These are phyloP conservation scores for Cyberlindnera xylosilytica DNA, from an alignment of 805 yeast genomes.

Conservation along the genomic window DNA sequence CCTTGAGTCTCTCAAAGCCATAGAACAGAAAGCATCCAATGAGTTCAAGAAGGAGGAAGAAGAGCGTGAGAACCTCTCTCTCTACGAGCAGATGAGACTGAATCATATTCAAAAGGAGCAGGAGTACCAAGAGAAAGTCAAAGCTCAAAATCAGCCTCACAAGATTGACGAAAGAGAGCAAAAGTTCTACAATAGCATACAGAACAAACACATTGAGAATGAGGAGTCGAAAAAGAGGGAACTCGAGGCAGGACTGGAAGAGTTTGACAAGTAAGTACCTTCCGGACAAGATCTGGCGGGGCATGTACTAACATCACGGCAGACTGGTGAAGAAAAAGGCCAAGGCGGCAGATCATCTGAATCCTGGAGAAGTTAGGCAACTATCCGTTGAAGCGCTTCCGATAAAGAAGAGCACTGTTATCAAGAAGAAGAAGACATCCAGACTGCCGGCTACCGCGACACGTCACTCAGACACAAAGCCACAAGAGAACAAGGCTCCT, in stretches of 20 bases:
- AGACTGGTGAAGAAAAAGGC: not conserved
- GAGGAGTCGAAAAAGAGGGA: slow-evolving; percentile 19
- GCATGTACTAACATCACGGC: not conserved
- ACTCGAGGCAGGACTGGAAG: slow-evolving; percentile 18
- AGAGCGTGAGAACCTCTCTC: slow-evolving; percentile 21
- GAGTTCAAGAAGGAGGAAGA: slow-evolving; percentile 22
- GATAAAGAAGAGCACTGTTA: not conserved
- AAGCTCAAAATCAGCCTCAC: slow-evolving; percentile 20
- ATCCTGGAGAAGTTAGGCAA: too few relatives aligned
- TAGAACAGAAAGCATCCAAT: slow-evolving; percentile 19
- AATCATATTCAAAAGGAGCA: slow-evolving; percentile 25
- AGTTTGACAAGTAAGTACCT: slow-evolving; percentile 23
- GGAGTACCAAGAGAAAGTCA: slow-evolving; percentile 24
- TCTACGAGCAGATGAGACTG: slow-evolving; percentile 28
- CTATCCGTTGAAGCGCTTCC: not conserved
- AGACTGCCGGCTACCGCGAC: too few relatives aligned
- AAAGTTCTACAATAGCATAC: slow-evolving; percentile 18
- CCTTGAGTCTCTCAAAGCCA: slow-evolving; percentile 15
- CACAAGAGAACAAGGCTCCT: not conserved
- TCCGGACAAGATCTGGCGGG: too few relatives aligned
- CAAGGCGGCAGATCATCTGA: not conserved
- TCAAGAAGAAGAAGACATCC: slow-evolving; percentile 1
- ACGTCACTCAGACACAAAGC: not conserved
- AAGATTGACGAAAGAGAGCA: slow-evolving; percentile 21
- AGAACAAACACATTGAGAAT: slow-evolving; percentile 6